phyloP scores from a whole-genome alignment of 2,329 filamentous ascomycete genomes.

The Amesomyces nigricolor region DNA sequence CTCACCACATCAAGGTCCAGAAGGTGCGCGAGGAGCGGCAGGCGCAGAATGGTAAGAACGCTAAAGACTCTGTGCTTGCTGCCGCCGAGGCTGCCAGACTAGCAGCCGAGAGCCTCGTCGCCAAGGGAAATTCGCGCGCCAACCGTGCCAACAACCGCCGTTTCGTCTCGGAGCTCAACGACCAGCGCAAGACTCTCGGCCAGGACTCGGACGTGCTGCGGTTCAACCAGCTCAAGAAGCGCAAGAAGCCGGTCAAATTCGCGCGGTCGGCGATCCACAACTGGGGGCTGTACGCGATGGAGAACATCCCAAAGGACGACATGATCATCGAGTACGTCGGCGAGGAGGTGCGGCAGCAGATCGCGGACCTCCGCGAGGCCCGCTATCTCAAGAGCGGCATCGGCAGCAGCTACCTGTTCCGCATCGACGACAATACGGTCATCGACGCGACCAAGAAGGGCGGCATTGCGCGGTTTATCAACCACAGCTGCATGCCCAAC shows the following conservation, averaged over 20 bases:
- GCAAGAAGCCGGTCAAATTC: conserved; percentile 98
- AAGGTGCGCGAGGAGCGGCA: conserved; percentile 89
- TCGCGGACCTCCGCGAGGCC: conserved; percentile 91
- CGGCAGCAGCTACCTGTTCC: conserved; percentile 94
- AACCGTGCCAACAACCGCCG: conserved; percentile 95
- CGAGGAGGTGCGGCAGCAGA: conserved; percentile 92
- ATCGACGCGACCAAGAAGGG: conserved; percentile 98
- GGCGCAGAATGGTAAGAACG: conserved; percentile 58
- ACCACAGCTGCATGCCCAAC: conserved; percentile 93
- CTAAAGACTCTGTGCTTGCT: conserved; percentile 57
- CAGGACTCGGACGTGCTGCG: conserved; percentile 86
- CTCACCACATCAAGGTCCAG: conserved; percentile 94
- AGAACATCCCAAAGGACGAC: conserved; percentile 93
- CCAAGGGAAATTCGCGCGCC: conserved; percentile 85
- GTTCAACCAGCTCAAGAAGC: conserved; percentile 99
- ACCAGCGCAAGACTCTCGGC: conserved; percentile 81
- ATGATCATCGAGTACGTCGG: conserved; percentile 99
- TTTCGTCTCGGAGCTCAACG: conserved; percentile 88
- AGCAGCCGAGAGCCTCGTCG: conserved; percentile 70
- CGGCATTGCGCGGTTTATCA: conserved; percentile 97
- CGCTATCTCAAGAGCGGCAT: conserved; percentile 94
- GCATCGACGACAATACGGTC: conserved; percentile 95
- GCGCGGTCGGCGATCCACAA: conserved; percentile 97
- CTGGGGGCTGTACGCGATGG: conserved; percentile 96
- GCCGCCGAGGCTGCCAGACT: conserved; percentile 68